phyloP scores from a whole-genome alignment of 768 basidiomycete genomes.

The Leccinellum rugosiceps region DNA sequence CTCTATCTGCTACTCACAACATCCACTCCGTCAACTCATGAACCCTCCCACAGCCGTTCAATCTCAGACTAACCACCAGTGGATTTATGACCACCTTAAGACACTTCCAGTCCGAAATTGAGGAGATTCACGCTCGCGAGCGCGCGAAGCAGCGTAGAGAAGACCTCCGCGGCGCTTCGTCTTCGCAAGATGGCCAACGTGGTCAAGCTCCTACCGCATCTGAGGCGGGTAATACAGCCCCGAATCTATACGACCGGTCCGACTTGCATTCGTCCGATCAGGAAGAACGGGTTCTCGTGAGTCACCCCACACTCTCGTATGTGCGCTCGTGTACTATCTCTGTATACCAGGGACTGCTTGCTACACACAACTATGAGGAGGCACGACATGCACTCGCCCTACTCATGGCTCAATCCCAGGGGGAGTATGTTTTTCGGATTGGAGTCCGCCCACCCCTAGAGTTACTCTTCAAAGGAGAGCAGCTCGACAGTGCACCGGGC shows the following conservation, averaged over 20 bases:
- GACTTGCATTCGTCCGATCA: constrained; percentile 10
- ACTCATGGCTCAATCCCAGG: constrained; percentile 62
- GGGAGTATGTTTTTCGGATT: constrained; percentile 74
- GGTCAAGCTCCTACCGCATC: constrained; percentile 38
- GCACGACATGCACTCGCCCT: constrained; percentile 66
- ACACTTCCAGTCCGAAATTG: constrained; percentile 65
- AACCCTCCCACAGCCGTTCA: constrained; percentile 3
- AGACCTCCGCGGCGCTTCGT: constrained; percentile 13
- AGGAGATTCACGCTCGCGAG: constrained; percentile 70
- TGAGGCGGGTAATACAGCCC: background rate
- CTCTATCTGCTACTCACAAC: background rate
- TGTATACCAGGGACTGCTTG: constrained; percentile 39
- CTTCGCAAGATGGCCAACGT: constrained; percentile 38
- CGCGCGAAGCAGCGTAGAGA: constrained; percentile 54
- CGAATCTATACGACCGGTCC: background rate
- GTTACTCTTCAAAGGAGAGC: constrained; percentile 53
- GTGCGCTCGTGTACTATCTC: background rate
- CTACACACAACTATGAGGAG: constrained; percentile 42
- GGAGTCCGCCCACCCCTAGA: constrained; percentile 62
- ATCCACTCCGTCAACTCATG: constrained; percentile 14
- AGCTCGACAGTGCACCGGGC: constrained; percentile 40
- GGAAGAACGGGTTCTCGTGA: constrained; percentile 18
- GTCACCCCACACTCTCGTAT: background rate
- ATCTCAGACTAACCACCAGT: background rate
- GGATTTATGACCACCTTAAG: constrained; percentile 31